Base-by-base conservation (phyloP, 164 flowering plant genomes). In the Chloranthus sessilifolius region DNA sequence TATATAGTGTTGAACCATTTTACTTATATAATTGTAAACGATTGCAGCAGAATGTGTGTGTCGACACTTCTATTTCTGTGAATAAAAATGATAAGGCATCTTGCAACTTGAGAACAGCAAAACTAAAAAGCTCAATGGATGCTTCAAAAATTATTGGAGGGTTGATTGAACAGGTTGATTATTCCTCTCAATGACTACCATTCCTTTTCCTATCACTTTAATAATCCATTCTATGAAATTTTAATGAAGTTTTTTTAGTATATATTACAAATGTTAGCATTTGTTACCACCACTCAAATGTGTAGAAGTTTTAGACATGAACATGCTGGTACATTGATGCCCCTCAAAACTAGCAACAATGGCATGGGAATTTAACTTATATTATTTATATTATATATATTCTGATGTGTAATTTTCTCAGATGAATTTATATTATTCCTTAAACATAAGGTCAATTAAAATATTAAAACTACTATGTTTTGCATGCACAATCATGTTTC, bases 161-260 rank as follows among this genome's bases (percentile, higher is more conserved):
- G 25, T 55, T 63, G 26, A 3, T 69, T 60, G 66, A 56, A 58
- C 75, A 75, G 78, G 80, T 75, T 49, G 17, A 4, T 10, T 28
- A 30, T 19, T 11, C 55, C 37, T 40, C 29, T 19, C 39, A 14
- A 52, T 41, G 7, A 37, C 39, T 52, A 16, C 12, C 53, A 43
- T 15, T 35, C 20, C 7, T 2, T 19, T 7, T 42, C 12, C 26
- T 22, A 21, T 42, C 1, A 37, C 16, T 14, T 17, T 22, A 15
- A 40, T 40, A 24, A 9, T 1, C 7, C 3, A 40, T 40, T 17
- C 21, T 9, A 10, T 15, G 2, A 16, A 41, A 41, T 24, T 1
- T 2, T 5, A 42, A 17, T 7, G 7, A 20, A 15, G 10, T 22
- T 19, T 19, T 6, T 42, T 42, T 24, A 3, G n/a, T n/a, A n/a